phyloP scores from a whole-genome alignment of 306 rosid species.

The Pyrus bretschneideri region DNA sequence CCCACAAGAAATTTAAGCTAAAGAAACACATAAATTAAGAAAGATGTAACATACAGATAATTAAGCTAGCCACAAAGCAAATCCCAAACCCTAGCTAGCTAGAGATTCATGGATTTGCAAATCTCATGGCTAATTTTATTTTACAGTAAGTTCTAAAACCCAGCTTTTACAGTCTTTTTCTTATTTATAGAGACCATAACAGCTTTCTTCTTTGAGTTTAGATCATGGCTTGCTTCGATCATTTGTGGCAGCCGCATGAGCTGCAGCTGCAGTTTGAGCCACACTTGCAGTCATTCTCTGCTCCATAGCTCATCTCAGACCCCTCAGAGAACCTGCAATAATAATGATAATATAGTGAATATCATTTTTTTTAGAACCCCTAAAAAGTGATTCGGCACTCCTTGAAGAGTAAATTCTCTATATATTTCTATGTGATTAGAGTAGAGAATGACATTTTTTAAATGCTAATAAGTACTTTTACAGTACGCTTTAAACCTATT shows the following conservation, averaged over 20 bases:
- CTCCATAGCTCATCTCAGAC: conserved; percentile 23
- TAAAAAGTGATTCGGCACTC: neutral
- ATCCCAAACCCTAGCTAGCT: neutral
- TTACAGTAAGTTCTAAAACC: neutral
- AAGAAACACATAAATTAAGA: neutral
- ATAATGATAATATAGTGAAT: neutral
- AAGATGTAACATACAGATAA: neutral
- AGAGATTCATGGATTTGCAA: neutral
- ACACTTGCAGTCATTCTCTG: conserved; percentile 18
- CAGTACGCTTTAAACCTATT: neutral
- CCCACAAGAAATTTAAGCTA: neutral
- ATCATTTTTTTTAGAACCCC: neutral
- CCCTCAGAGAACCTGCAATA: conserved; percentile 1
- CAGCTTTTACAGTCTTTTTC: neutral
- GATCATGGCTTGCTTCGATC: neutral
- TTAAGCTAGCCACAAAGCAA: neutral
- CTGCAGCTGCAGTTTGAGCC: conserved; percentile 22
- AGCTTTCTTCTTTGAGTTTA: neutral
- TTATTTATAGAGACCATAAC: neutral
- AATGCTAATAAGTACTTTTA: too few species aligned
- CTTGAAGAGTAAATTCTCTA: neutral
- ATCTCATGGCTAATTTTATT: neutral
- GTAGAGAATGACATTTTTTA: too few species aligned
- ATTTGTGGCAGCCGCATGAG: conserved; percentile 19
- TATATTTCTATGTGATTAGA: too few species aligned